phyloP scores from a whole-genome alignment of 2,329 filamentous ascomycete genomes.

The Lachnellula subtilissima region DNA sequence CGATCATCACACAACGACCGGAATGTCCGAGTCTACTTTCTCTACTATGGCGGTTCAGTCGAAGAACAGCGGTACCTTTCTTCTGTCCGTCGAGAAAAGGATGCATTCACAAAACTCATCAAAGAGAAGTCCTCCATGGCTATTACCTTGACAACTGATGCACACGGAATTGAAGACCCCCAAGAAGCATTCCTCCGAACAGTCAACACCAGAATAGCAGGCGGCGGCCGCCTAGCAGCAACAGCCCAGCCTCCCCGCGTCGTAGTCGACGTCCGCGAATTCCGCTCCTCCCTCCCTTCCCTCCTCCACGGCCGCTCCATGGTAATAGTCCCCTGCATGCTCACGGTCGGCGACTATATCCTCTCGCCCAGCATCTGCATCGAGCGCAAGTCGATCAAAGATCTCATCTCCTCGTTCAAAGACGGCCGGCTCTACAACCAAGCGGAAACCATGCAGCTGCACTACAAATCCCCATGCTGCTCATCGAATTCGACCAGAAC shows the following conservation, averaged over 20 bases:
- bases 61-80: conserved; percentile 93
- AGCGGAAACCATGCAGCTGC: conserved; percentile 86
- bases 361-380: conserved; percentile 87
- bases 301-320: conserved; percentile 86
- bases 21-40: conserved; percentile 88
- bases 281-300: conserved; percentile 86
- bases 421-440: conserved; percentile 91
- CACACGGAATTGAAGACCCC: conserved; percentile 67
- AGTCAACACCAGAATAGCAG: conserved; percentile 93
- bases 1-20: conserved; percentile 87
- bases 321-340: conserved; percentile 85
- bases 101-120: conserved; percentile 91
- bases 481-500: conserved; percentile 97
- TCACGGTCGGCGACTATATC: conserved; percentile 96
- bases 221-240: conserved; percentile 77
- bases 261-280: conserved; percentile 93
- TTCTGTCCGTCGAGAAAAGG: conserved; percentile 88
- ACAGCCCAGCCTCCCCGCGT: conserved; percentile 85
- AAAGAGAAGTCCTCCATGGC: conserved; percentile 93
- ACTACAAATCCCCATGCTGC: conserved; percentile 85
- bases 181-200: conserved; percentile 91
- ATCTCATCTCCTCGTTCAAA: conserved; percentile 86
- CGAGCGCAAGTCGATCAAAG: conserved; percentile 88
- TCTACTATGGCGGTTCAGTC: conserved; percentile 92
- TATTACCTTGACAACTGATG: conserved; percentile 72